A percentile compares a stretch with the other conserved stretches of the same genome.
phyloP scores from a whole-genome alignment of 495 filamentous ascomycete species.

The Penicillium flavigenum region DNA sequence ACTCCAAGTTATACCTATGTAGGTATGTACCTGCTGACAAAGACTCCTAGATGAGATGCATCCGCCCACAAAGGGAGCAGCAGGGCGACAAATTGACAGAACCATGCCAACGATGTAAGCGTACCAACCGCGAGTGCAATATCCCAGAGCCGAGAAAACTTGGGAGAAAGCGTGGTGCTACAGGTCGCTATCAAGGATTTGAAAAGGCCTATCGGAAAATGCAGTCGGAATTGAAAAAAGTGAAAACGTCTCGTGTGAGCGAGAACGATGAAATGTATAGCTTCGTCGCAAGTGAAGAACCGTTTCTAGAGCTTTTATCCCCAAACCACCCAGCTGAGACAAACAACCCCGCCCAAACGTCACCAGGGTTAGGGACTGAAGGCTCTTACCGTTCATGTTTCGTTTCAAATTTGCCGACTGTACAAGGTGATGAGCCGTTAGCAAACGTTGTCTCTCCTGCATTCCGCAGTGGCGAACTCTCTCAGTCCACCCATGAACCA shows the following conservation, averaged over 20 bases:
- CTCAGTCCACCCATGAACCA: constrained; percentile 16
- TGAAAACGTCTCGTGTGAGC: not conserved
- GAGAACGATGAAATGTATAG: not conserved
- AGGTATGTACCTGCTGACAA: not conserved
- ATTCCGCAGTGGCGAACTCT: not conserved
- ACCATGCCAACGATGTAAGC: constrained; percentile 25
- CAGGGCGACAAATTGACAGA: not conserved
- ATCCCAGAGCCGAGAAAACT: constrained; percentile 24
- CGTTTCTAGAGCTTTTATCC: not conserved
- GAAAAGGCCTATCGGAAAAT: constrained; percentile 30
- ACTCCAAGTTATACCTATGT: not conserved
- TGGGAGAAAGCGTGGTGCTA: constrained; percentile 24
- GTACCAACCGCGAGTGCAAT: constrained; percentile 23
- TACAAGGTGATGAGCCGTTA: not conserved
- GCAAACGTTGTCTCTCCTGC: not conserved
- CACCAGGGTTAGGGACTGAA: not conserved
- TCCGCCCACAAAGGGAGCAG: constrained; percentile 10
- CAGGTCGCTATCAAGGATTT: constrained; percentile 27
- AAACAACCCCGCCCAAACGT: not conserved
- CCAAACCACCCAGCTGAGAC: not conserved
- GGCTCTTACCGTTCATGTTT: not conserved
- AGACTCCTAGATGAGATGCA: constrained; percentile 26
- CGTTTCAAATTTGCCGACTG: not conserved
- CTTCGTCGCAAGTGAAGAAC: not conserved
- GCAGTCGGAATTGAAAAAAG: constrained; percentile 25